These are phyloP conservation scores for Pyrenophora graminea DNA, from an alignment of 2,329 filamentous ascomycete genomes.

Conservation along the genomic window DNA sequence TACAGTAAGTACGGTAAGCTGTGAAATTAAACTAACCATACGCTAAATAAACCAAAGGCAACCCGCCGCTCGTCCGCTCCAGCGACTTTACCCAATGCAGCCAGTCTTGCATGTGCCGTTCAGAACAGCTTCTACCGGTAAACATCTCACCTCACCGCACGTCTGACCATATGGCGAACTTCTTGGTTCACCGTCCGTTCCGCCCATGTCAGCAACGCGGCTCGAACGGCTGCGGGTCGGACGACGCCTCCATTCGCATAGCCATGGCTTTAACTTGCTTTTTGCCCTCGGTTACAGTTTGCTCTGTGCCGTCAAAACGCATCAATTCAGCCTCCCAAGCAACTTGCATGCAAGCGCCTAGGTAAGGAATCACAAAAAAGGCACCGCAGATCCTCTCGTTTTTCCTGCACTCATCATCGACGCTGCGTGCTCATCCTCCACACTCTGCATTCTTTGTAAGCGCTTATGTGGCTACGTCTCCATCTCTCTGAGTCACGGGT, in stretches of 20 bases:
- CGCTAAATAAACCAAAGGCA: background rate
- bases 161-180: no score
- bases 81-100: background rate
- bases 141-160: background rate
- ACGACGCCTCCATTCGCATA: no score
- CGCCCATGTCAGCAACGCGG: no score
- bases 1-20: background rate
- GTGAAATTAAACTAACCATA: background rate
- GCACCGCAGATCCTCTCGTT: no score
- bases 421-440: background rate
- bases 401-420: background rate
- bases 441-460: constrained; percentile 1
- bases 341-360: background rate
- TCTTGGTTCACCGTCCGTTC: no score
- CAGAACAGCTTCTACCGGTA: background rate
- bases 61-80: background rate
- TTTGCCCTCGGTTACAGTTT: no score
- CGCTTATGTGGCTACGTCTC: background rate
- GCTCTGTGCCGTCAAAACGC: no score
- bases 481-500: background rate
- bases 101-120: background rate
- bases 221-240: no score
- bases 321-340: no score
- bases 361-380: background rate
- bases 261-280: no score